Evolutionary conservation across 2,329 filamentous ascomycete genomes (phyloP).

Genomic region (Colletotrichum eleusines): DNA sequence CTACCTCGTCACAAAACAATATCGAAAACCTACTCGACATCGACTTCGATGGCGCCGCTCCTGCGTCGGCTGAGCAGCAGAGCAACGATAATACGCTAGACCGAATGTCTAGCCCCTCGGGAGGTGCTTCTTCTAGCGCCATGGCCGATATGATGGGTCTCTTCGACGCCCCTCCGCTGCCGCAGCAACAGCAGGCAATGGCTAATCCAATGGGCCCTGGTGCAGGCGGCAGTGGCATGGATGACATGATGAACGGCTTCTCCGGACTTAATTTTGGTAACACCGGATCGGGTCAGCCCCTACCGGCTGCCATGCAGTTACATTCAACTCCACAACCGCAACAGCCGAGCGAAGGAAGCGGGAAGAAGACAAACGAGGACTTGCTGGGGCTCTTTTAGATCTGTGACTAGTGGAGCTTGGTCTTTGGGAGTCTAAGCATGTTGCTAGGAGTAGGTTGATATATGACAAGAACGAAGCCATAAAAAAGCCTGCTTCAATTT

Average conservation of each 20-base stretch:
- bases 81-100: slow-evolving; percentile 73
- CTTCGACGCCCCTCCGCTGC: slow-evolving; percentile 74
- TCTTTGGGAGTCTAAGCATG: slow-evolving; percentile 39
- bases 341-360: slow-evolving; percentile 51
- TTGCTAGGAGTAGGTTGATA: slow-evolving; percentile 41
- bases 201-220: slow-evolving; percentile 42
- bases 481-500: slow-evolving; percentile 40
- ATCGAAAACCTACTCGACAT: slow-evolving; percentile 96
- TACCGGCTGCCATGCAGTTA: slow-evolving; percentile 73
- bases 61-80: slow-evolving; percentile 80
- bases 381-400: slow-evolving; percentile 60
- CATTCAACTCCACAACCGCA: slow-evolving; percentile 51
- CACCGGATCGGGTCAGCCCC: slow-evolving; percentile 65
- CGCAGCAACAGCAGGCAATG: slow-evolving; percentile 57
- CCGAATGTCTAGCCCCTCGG: slow-evolving; percentile 73
- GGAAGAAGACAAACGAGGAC: slow-evolving; percentile 73
- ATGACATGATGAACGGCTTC: slow-evolving; percentile 92
- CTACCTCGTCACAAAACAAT: slow-evolving; percentile 74
- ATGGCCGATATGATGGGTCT: slow-evolving; percentile 77
- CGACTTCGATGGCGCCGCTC: slow-evolving; percentile 92
- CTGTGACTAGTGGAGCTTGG: slow-evolving; percentile 23
- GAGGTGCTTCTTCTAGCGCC: slow-evolving; percentile 56
- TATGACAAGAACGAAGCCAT: slow-evolving; percentile 41
- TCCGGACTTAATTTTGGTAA: slow-evolving; percentile 81
- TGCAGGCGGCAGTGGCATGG: slow-evolving; percentile 71